Base-by-base conservation (phyloP, 495 filamentous ascomycete genomes). In the Neurospora tetraspora region DNA sequence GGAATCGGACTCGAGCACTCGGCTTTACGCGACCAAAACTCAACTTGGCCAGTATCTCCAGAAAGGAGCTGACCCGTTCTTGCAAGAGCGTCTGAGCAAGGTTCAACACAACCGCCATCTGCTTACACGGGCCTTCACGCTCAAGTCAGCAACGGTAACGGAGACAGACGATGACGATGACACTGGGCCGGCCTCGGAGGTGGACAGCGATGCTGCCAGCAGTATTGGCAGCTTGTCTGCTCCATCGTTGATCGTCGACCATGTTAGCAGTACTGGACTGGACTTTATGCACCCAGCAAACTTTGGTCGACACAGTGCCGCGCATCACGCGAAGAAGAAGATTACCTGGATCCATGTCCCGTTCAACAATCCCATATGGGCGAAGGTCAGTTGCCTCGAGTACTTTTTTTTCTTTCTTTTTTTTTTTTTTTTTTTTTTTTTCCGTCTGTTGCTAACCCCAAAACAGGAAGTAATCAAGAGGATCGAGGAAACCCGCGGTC, bases 321-420 rank as follows among this genome's bases (percentile, higher is more conserved):
- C 27, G 14, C 53, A 61, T 61, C 53, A 61, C 12, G 53, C 53
- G 16, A 61, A 61, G 75, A 80, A 80, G 14, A 85, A 89, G 76
- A 85, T 91, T 42, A 83, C 88, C 71, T 92, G 90, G 90, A 86
- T 91, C 43, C 90, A 92, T 76, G 78, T 91, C 37, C 89, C 89
- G 0, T 91, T 86, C 73, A 91, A 87, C 5, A 89, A 91, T 77
- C 86, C 90, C 3, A 84, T 85, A 8, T 92, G 90, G 90, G 90
- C 91, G 14, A 88, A 86, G 76, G 85, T 86, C 76, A 71, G 34
- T 76, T 53, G 9, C 3, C 43, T 20, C n/a, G n/a, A 73, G 27
- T 72, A 80, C 16, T 34, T 78, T 80, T 7, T 72, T 27, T 75
- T 0, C 75, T 73, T 7, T 74, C 75, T 7, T 75, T 0, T 76